Percentiles rank a stretch among this genome's conserved stretches.
Conservation (phyloP, 192 early-diverging fungal species). For the Mortierella alpina region DNA sequence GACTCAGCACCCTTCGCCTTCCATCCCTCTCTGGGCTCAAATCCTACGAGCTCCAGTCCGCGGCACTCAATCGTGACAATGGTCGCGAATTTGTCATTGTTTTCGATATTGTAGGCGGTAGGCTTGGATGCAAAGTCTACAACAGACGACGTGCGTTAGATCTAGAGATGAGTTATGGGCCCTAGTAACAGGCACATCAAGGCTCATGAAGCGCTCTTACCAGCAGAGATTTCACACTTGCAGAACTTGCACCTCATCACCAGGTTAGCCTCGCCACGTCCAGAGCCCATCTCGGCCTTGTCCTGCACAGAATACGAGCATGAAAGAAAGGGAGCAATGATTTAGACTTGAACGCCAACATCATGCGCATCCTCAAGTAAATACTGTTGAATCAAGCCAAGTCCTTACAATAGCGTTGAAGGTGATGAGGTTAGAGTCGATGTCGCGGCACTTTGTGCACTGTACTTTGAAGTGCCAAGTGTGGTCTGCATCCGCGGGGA, state of each 20-base stretch:
- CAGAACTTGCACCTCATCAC: slow-evolving; percentile 95
- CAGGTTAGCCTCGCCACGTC: slow-evolving; percentile 85
- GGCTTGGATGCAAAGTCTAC: slow-evolving; percentile 54
- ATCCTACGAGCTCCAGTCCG: slow-evolving; percentile 85
- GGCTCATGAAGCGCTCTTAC: slow-evolving; percentile 42
- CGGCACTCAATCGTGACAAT: slow-evolving; percentile 83
- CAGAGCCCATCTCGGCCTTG: slow-evolving; percentile 70
- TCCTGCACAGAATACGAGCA: slow-evolving; percentile 53
- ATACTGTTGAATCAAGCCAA: not conserved
- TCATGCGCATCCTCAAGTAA: not conserved
- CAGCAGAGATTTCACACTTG: slow-evolving; percentile 76
- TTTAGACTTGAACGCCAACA: not conserved
- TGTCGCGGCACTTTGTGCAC: slow-evolving; percentile 86
- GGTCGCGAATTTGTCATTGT: slow-evolving; percentile 69
- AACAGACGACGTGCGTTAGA: not conserved
- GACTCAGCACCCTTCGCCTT: slow-evolving; percentile 77
- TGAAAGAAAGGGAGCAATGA: slow-evolving; percentile 3
- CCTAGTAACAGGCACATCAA: not conserved
- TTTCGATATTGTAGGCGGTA: slow-evolving; percentile 68
- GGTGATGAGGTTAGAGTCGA: slow-evolving; percentile 72
- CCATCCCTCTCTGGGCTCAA: slow-evolving; percentile 78
- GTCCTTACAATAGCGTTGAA: slow-evolving; percentile 67
- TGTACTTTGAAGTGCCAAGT: slow-evolving; percentile 80
- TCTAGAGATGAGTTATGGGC: not conserved
- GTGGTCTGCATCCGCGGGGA: slow-evolving; percentile 68